Evolutionary conservation across 2,329 filamentous ascomycete genomes (phyloP), one percentile per base, ranked within the genome.

Genomic region (Hypocreales sp.): DNA sequence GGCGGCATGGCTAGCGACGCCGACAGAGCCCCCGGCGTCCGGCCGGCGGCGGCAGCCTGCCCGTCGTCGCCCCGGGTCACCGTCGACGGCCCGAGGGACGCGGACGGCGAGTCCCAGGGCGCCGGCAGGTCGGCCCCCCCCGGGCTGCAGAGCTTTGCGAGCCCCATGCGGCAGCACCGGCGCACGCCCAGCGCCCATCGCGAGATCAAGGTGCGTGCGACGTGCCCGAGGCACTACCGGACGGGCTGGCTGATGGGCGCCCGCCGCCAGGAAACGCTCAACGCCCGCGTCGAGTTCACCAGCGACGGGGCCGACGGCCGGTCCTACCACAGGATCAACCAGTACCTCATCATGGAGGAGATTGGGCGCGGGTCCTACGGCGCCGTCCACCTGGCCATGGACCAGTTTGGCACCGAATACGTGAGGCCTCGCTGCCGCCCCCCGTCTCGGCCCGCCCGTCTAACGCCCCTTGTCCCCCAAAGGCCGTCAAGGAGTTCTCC

Each of bases 401-500:
- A 98, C 55, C 84, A 93, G 50, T 90, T 77, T 56, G 87, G 84
- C 22, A 72, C 73, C 27, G 84, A 95, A 80, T 95, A 79, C 68
- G 87, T 92, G 64, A 65, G 78, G 44, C 14, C 10, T 20, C 20
- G 13, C 16, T 16, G 15, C 27, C 14, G 2, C 23, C 29, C 29
- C 18, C 21, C 23, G 16, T n/a, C n/a, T n/a, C n/a, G n/a, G n/a
- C n/a, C n/a, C n/a, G n/a, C n/a, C n/a, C n/a, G n/a, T n/a, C n/a
- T n/a, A n/a, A n/a, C n/a, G 27, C 31, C 32, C 12, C n/a, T 11
- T 16, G 8, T 20, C 7, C 10, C 21, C 27, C 32, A 13, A 46
- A 93, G 86, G 87, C 90, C 31, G 72, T 95, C 47, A 98, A 98
- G 54, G 86, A 95, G 46, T 95, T 98, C 54, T 95, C 87, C 33